A percentile compares a stretch with the other conserved stretches of the same genome.
phyloP scores from a whole-genome alignment of 2,329 filamentous ascomycete genomes.

The Plectosphaerella plurivora region DNA sequence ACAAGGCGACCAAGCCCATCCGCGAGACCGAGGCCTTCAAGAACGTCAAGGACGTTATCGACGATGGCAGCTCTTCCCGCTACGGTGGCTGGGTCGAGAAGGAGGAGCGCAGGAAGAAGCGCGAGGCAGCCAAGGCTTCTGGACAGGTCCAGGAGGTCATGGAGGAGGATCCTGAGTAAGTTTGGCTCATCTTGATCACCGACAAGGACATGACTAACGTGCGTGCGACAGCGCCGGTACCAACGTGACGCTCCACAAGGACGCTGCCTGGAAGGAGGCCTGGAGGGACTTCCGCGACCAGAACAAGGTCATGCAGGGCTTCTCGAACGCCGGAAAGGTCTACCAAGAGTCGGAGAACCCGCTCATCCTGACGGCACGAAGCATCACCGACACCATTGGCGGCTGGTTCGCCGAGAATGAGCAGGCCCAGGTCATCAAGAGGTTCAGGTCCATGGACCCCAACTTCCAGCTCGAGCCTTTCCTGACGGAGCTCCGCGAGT shows the following conservation, averaged over 20 bases:
- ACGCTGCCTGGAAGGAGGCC: conserved; percentile 96
- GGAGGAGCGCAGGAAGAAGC: conserved; percentile 79
- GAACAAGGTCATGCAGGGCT: conserved; percentile 80
- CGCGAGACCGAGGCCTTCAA: conserved; percentile 94
- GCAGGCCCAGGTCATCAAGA: conserved; percentile 95
- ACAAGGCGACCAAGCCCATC: conserved; percentile 92
- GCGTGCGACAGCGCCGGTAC: conserved; percentile 71
- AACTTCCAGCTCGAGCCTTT: conserved; percentile 94
- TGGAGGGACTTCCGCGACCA: conserved; percentile 93
- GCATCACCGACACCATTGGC: conserved; percentile 87
- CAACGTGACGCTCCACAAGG: conserved; percentile 93
- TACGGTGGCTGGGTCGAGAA: conserved; percentile 98
- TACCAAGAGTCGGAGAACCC: conserved; percentile 98
- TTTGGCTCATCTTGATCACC: conserved; percentile 12
- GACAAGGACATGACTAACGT: conserved; percentile 22
- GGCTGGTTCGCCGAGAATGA: conserved; percentile 99
- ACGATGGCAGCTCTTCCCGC: conserved; percentile 91
- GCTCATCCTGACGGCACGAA: conserved; percentile 84
- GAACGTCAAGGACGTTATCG: conserved; percentile 90
- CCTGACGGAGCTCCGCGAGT: conserved; percentile 91
- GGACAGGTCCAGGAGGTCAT: conserved; percentile 53
- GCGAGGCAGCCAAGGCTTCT: conserved; percentile 66
- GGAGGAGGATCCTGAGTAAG: conserved; percentile 86
- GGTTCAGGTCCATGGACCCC: conserved; percentile 94
- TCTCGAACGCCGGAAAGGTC: conserved; percentile 79